Conservation (phyloP, 805 yeast species). For the Cyberlindnera amylophila region DNA sequence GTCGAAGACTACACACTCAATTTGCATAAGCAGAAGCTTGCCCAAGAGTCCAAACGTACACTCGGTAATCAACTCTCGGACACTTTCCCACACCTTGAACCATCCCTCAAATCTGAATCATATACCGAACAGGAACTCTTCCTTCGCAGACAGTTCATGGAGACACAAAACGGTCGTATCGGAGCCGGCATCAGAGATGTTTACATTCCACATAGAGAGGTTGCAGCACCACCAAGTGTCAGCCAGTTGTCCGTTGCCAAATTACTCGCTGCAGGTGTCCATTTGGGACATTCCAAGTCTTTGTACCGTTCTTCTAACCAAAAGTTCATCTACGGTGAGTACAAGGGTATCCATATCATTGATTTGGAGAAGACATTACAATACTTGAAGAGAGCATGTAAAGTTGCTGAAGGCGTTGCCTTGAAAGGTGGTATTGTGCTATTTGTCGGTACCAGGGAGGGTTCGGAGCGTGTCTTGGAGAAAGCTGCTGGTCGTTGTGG, state of each 20-base stretch:
- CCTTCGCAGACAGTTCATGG: slow-evolving; percentile 66
- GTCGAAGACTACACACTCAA: slow-evolving; percentile 22
- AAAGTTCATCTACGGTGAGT: slow-evolving; percentile 82
- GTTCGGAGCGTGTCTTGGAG: slow-evolving; percentile 69
- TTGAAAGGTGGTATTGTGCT: slow-evolving; percentile 81
- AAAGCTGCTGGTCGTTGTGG: slow-evolving; percentile 73
- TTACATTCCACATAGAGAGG: slow-evolving; percentile 66
- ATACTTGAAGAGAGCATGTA: slow-evolving; percentile 75
- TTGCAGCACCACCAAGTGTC: slow-evolving; percentile 53
- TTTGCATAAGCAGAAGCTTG: slow-evolving; percentile 16
- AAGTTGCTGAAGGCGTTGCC: slow-evolving; percentile 78
- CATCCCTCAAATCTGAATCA: slow-evolving; percentile 57
- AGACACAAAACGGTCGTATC: slow-evolving; percentile 46
- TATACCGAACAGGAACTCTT: slow-evolving; percentile 76
- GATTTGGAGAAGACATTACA: slow-evolving; percentile 81
- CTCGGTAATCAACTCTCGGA: slow-evolving; percentile 15
- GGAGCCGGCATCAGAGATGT: slow-evolving; percentile 64
- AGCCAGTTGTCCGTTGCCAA: slow-evolving; percentile 61
- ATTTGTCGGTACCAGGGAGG: slow-evolving; percentile 79
- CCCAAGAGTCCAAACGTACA: slow-evolving; percentile 10
- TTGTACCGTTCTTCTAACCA: slow-evolving; percentile 79
- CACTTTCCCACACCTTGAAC: slow-evolving; percentile 57
- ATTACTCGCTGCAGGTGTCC: slow-evolving; percentile 89
- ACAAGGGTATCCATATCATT: slow-evolving; percentile 87
- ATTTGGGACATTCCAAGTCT: slow-evolving; percentile 85